Evolutionary conservation across 768 basidiomycete genomes (phyloP), one percentile per base, ranked within the genome.

Genomic region (Agaricus sinodeliciosus): DNA sequence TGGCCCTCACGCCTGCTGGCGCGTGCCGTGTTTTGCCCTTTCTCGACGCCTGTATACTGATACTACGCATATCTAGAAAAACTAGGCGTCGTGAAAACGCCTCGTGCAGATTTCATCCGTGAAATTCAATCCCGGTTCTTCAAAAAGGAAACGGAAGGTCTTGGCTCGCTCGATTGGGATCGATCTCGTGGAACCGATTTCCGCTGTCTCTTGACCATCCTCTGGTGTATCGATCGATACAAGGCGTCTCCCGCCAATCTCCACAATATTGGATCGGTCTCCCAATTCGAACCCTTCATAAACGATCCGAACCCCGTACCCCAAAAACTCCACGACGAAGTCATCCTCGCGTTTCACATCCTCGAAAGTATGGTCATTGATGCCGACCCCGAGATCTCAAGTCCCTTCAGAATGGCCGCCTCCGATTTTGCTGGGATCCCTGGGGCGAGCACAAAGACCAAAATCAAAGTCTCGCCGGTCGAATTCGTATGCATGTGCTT

Each of bases 1-100:
- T 90, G 75, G 85, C 87, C 0, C 70, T 88, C 27, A 88, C 85
- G 0, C 82, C 83, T 3, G 81, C 84, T 57, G 84, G 81, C 78
- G 52, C 31, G 70, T 61, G 39, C 6, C 31, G 11, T 5, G 28
- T n/a, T 39, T 51, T 42, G 51, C 28, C 26, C 34, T 39, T n/a
- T 35, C 34, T 4, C 34, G 15, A 12, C 13, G 25, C 15, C 6
- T 15, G 16, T 15, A 13, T 13, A 28, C 26, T 36, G 39, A 12
- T 31, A 3, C 31, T 31, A 11, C 41, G 48, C 48, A 4, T 34
- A 9, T 43, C 19, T 64, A 76, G 87, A 90, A 61, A 84, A 84
- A 62, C 69, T 90, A 9, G 82, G 86, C 61, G 87, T 86, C 0
- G 70, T 81, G 54, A 77, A 71, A 49, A 78, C 80, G 0, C 74